Evolutionary conservation across 495 filamentous ascomycete species (phyloP).

Genomic region (Penicillium goetzii): DNA sequence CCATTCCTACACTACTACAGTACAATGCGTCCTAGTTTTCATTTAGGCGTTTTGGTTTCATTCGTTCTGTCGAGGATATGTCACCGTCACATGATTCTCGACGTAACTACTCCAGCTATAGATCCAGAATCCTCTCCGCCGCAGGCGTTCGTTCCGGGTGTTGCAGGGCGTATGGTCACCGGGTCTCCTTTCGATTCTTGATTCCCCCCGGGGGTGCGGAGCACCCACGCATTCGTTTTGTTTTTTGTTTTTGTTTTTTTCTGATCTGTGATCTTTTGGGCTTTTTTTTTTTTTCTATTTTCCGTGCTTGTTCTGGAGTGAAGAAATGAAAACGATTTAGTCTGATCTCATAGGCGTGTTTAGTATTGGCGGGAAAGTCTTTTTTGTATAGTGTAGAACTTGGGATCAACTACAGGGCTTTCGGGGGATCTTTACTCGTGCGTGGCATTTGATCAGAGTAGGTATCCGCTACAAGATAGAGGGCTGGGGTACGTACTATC

Average conservation of each 20-base stretch:
- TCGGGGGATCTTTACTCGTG: no score
- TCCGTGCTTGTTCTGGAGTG: constrained; percentile 11
- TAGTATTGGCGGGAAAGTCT: background rate
- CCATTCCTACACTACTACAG: background rate
- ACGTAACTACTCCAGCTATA: background rate
- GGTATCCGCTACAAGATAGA: no score
- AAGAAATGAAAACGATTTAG: constrained; percentile 16
- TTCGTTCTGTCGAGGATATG: background rate
- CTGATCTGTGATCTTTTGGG: background rate
- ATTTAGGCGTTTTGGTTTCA: constrained; percentile 25
- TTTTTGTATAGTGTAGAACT: background rate
- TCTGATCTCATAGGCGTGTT: constrained; percentile 7
- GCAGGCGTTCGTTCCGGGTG: constrained; percentile 23
- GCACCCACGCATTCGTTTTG: constrained; percentile 21
- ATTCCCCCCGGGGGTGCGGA: constrained; percentile 19
- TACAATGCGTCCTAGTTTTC: constrained; percentile 17
- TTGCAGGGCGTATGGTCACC: constrained; percentile 23
- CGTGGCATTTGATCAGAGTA: no score
- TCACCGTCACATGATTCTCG: background rate
- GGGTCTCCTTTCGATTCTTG: constrained; percentile 15
- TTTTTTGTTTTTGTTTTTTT: background rate
- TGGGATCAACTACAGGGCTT: no score
- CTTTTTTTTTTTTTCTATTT: background rate
- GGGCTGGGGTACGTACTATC: no score
- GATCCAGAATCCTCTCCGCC: background rate